Evolutionary conservation across 116 monocot genomes (phyloP), one percentile per base, ranked within the genome.

Genomic region (Cymodocea nodosa): DNA sequence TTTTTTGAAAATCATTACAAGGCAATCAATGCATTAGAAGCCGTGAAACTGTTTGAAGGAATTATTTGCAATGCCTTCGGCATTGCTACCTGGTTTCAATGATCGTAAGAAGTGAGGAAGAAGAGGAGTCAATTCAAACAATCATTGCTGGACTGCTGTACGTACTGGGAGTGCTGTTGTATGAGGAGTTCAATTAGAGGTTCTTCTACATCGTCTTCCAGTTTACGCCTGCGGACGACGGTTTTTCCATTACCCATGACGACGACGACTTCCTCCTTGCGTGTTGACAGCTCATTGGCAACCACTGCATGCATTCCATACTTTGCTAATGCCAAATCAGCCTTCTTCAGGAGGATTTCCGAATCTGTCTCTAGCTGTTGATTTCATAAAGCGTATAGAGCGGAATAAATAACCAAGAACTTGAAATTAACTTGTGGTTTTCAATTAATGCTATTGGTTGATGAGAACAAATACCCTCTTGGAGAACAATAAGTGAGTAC

Each of bases 311-410:
- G 70, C 99, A 89, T 85, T 34, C 76, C 67, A 51, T 98, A 87
- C 69, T 84, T 99, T 40, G 51, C 74, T 67, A 92, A 40, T 4
- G 99, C 86, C 35, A 71, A 60, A 18, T 75, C 79, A 40, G 99
- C 93, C 68, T 99, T 99, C 65, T 87, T 76, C 15, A 93, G 79
- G 12, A 99, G 79, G 52, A 99, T 89, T 37, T 87, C 71, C 11
- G 87, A 75, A 80, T 99, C 89, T 15, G 99, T 99, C 74, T 99
- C 95, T 61, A 97, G 71, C 95, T 95, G 76, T 60, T 50, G 23
- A 72, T 36, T 23, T 49, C 37, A 34, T 44, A 10, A 10, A 44
- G 44, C 44, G 7, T 10, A 7, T 10, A 39, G n/a, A 62, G 37
- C n/a, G 37, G 39, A 37, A 37, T 18, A 18, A 62, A 37, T 40